A percentile compares a stretch with the other conserved stretches of the same genome.
These are phyloP conservation scores for Dryadomyces quercus-mongolicae DNA, from an alignment of 2,329 filamentous ascomycete species.

Conservation along the genomic window DNA sequence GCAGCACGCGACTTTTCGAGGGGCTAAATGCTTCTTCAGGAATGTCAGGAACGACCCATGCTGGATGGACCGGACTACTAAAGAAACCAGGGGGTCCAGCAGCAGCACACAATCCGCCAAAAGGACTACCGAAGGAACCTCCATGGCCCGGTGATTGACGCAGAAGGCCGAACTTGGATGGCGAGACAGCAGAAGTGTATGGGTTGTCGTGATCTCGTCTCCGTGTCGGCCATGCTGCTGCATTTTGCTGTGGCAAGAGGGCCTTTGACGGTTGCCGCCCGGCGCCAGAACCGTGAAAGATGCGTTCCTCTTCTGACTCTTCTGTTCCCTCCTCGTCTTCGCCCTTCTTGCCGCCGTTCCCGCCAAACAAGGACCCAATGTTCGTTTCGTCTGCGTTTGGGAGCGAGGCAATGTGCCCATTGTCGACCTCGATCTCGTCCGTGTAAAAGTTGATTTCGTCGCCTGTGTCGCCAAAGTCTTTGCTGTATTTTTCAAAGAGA, in stretches of 20 bases:
- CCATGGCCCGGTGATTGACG: not conserved
- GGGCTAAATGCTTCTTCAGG: slow-evolving; percentile 11
- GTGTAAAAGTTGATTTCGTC: slow-evolving; percentile 83
- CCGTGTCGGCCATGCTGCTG: slow-evolving; percentile 1
- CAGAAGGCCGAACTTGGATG: slow-evolving; percentile 5
- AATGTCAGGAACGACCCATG: slow-evolving; percentile 26
- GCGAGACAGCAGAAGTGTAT: not conserved
- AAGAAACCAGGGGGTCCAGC: slow-evolving; percentile 9
- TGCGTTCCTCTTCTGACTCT: slow-evolving; percentile 18
- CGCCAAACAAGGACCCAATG: slow-evolving; percentile 1
- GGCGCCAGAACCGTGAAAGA: slow-evolving; percentile 11
- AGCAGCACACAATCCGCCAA: not conserved
- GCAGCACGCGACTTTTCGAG: not conserved
- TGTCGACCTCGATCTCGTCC: slow-evolving; percentile 75
- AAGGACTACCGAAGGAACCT: not conserved
- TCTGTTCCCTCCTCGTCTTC: slow-evolving; percentile 13
- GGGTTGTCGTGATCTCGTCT: not conserved
- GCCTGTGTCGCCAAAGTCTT: slow-evolving; percentile 69
- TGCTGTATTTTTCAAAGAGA: slow-evolving; percentile 81
- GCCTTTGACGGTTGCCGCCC: not conserved
- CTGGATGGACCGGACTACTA: slow-evolving; percentile 19
- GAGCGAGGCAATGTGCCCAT: slow-evolving; percentile 60
- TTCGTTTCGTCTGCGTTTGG: slow-evolving; percentile 18
- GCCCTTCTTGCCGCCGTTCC: slow-evolving; percentile 15
- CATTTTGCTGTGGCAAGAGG: not conserved